Percentiles rank a stretch among this genome's conserved stretches.
phyloP scores from a whole-genome alignment of 2,329 filamentous ascomycete genomes.

The Alternaria brassicae region DNA sequence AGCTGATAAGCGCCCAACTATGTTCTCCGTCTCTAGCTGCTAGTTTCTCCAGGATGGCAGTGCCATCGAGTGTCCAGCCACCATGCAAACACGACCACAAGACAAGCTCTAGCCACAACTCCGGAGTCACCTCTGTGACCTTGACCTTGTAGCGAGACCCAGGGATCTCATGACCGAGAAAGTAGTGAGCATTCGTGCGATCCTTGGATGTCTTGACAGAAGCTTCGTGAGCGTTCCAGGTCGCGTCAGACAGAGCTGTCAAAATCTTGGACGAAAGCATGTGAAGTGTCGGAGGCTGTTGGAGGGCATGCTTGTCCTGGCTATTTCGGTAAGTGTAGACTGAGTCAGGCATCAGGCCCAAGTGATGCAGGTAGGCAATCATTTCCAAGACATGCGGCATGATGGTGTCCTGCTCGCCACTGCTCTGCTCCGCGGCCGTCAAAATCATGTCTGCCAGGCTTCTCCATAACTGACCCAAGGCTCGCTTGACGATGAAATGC shows the following conservation, averaged over 20 bases:
- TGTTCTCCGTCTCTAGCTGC: conserved; percentile 27
- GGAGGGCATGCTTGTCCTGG: conserved; percentile 48
- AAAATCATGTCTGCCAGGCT: conserved; percentile 57
- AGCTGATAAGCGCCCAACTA: conserved; percentile 50
- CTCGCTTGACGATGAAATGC: conserved; percentile 40
- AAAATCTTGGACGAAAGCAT: conserved; percentile 58
- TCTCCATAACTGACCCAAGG: conserved; percentile 56
- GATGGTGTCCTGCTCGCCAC: conserved; percentile 33
- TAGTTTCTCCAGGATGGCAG: conserved; percentile 48
- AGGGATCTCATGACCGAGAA: conserved; percentile 54
- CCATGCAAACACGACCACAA: conserved; percentile 60
- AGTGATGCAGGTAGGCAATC: conserved; percentile 57
- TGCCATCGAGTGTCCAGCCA: conserved; percentile 55
- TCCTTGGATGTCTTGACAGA: conserved; percentile 37
- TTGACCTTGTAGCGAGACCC: conserved; percentile 52
- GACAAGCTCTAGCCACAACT: conserved; percentile 61
- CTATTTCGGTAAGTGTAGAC: conserved; percentile 52
- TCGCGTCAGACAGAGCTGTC: conserved; percentile 59
- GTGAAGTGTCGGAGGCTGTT: conserved; percentile 58
- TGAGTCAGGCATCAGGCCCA: conserved; percentile 55
- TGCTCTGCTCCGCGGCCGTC: conserved; percentile 35
- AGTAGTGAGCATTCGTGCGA: conserved; percentile 48
- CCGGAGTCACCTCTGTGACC: conserved; percentile 52
- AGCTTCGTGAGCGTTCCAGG: conserved; percentile 57
- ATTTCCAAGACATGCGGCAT: conserved; percentile 57